Conservation (phyloP, 495 filamentous ascomycete species). For the Platismatia glauca region DNA sequence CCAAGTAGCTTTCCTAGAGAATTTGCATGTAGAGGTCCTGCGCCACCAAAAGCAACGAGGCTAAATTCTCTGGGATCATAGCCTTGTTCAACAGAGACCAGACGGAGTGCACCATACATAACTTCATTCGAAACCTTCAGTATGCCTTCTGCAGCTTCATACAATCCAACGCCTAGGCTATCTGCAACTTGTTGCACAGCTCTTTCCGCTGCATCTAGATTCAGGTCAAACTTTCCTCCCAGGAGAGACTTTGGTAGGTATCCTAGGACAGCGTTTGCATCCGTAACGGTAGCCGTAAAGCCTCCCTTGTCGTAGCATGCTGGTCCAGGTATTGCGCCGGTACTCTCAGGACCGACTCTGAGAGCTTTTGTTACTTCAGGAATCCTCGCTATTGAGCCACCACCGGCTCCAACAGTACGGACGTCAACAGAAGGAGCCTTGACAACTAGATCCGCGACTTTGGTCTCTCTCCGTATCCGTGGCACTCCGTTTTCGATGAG, state of each 20-base stretch:
- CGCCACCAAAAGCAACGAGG: constrained; percentile 44
- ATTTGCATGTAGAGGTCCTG: constrained; percentile 43
- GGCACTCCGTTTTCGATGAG: constrained; percentile 39
- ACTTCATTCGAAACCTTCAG: constrained; percentile 42
- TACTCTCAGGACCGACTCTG: constrained; percentile 43
- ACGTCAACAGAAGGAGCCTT: constrained; percentile 42
- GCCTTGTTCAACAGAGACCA: constrained; percentile 45
- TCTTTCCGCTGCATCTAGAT: constrained; percentile 30
- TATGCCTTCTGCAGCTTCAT: constrained; percentile 40
- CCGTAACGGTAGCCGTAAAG: constrained; percentile 38
- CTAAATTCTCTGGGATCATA: constrained; percentile 46
- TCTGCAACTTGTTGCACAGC: constrained; percentile 37
- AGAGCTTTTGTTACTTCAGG: constrained; percentile 40
- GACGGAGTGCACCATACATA: constrained; percentile 43
- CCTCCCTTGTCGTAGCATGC: constrained; percentile 43
- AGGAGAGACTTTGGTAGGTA: constrained; percentile 40
- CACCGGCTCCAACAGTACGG: constrained; percentile 42
- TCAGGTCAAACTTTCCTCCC: constrained; percentile 39
- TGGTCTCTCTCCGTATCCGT: constrained; percentile 40
- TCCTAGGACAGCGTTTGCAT: constrained; percentile 42
- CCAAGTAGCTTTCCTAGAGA: constrained; percentile 40
- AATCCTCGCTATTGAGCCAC: constrained; percentile 40
- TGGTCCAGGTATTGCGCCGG: constrained; percentile 39
- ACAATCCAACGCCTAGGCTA: constrained; percentile 35
- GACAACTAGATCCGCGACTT: constrained; percentile 38